Evolutionary conservation across 1,284 basidiomycete species (phyloP).

Genomic region (Sparassis latifolia): DNA sequence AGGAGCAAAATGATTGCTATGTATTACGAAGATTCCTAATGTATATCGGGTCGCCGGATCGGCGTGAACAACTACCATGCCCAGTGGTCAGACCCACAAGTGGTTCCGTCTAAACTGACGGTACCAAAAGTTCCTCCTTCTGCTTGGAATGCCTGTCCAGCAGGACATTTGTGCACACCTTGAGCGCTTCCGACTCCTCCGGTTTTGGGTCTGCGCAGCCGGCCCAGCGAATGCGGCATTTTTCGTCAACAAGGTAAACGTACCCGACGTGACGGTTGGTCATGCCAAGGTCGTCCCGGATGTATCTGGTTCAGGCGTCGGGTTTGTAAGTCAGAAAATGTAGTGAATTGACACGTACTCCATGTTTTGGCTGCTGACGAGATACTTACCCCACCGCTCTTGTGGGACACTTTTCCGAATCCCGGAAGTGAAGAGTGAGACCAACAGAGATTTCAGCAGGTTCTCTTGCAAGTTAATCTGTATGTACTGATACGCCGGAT

Average conservation of each 20-base stretch:
- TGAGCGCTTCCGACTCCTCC: conserved; percentile 68
- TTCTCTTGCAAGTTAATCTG: conserved; percentile 93
- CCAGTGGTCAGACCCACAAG: no score
- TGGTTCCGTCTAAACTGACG: no score
- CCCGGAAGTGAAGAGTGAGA: conserved; percentile 75
- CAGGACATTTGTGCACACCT: conserved; percentile 72
- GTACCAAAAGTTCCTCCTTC: neutral
- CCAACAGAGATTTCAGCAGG: conserved; percentile 82
- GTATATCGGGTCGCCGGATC: no score
- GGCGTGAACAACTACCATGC: no score
- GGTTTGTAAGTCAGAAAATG: neutral
- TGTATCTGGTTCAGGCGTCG: conserved; percentile 36
- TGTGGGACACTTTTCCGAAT: conserved; percentile 64
- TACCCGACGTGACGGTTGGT: conserved; percentile 92
- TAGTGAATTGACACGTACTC: conserved; percentile 40
- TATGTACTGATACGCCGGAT: conserved; percentile 75
- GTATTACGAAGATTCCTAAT: no score
- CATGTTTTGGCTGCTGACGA: conserved; percentile 78
- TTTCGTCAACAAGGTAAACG: conserved; percentile 85
- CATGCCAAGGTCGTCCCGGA: conserved; percentile 81
- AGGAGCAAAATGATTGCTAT: no score
- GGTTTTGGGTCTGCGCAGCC: conserved; percentile 79
- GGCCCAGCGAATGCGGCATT: conserved; percentile 87
- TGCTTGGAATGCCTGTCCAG: conserved; percentile 39
- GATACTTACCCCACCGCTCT: conserved; percentile 68